Evolutionary conservation across 176 grass and related monocot species (phyloP), one percentile per base, ranked within the genome.

Genomic region (Miscanthus lutarioriparius): DNA sequence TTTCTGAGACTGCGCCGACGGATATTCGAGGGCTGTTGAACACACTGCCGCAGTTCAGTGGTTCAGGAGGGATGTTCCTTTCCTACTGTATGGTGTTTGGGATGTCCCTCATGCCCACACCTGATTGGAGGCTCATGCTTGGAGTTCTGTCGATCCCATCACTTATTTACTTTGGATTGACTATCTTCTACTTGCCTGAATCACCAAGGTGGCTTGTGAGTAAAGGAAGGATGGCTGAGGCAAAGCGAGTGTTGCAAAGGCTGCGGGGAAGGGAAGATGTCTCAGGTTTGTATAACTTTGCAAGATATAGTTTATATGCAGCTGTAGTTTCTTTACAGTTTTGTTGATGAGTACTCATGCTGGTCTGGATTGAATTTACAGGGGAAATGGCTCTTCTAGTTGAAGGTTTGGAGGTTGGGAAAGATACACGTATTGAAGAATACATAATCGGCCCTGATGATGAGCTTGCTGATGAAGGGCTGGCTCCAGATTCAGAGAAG

Each of bases 351-450:
- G 74, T 74, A 45, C 75, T 89, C 17, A 77, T 81, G 32, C 25
- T 82, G 9, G 20, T 23, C 30, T 77, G 22, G 36, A 53, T 84
- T 58, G 75, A 90, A 8, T 88, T 15, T 91, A 76, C 82, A 99
- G 93, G 89, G 71, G 97, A 99, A 86, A 99, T 99, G 93, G 97
- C 97, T 74, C 97, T 99, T 89, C 89, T 99, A 32, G 91, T 96
- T 14, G 97, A 96, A 92, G 94, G 94, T 33, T 77, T 97, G 38
- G 89, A 28, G n/a, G 94, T 97, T 81, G 91, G 94, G 4, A 82
- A 86, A 82, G 94, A 97, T 36, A 94, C 91, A 67, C 83, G 68
- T 28, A 88, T 97, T 25, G 94, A 97, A 82, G 93, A 99, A 82
- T 99, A 94, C 84, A 87, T 99, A 75, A 96, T 99, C 78, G 97